Base-by-base conservation (phyloP, 1,284 basidiomycete genomes). In the Trametes sp. region DNA sequence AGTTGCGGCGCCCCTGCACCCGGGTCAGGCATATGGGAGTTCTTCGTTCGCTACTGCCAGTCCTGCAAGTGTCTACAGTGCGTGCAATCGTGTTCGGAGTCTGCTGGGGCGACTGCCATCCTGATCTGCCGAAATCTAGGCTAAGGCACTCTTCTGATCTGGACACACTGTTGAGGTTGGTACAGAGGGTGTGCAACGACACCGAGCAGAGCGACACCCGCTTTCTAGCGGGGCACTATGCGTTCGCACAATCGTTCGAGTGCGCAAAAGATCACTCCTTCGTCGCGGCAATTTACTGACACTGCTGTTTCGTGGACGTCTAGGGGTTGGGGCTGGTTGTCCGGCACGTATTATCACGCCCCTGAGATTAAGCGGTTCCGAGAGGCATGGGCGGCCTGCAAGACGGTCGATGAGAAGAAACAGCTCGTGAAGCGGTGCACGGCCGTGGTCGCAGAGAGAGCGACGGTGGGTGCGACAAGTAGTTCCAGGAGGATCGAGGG, bases 371-470 rank as follows among this genome's bases (percentile, higher is more conserved):
- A 8, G 16, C 23, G 28, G 19, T 59, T 59, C 52, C 38, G 36
- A 14, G 35, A 8, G 16, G 31, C 23, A 16, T 59, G 58, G 58
- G 46, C 11, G 14, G 28, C 35, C 11, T 33, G 52, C 26, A 49
- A 53, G 11, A 41, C 44, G 13, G 26, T 41, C 21, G 44, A 48
- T 7, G 52, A 54, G 52, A 59, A 54, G 52, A 54, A 49, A 21
- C 19, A 28, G 24, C 42, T 49, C 4, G 23, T 49, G 11, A 19
- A n/a, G 11, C 16, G 23, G 21, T 45, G 57, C 4, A 5, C 45
- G 24, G 57, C 31, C 9, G 41, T 13, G 10, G 58, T 54, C 26
- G 38, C 48, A 31, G 19, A 50, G 6, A 48, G 26, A 33, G 29
- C 31, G 8, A 41, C 54, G 52, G 58, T 49, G 35, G 2, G 35